These are phyloP conservation scores for Priceomyces melissophilus DNA, from an alignment of 805 yeast species.

Conservation along the genomic window DNA sequence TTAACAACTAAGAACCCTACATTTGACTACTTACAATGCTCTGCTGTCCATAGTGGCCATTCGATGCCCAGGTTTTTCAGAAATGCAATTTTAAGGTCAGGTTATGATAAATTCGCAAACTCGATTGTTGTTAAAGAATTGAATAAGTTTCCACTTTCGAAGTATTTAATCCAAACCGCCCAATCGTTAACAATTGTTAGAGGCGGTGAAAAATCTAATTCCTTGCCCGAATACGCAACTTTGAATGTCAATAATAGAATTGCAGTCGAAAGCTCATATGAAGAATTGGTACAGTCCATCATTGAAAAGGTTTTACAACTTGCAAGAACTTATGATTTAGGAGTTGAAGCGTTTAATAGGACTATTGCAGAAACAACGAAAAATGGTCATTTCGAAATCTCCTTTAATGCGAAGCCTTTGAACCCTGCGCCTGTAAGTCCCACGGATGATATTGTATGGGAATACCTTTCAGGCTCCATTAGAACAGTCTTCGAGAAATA, in stretches of 20 bases:
- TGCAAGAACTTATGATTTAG: conserved; percentile 26
- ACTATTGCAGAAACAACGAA: conserved; percentile 10
- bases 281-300: conserved; percentile 20
- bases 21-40: conserved; percentile 54
- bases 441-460: conserved; percentile 46
- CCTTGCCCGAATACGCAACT: conserved; percentile 33
- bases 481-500: conserved; percentile 60
- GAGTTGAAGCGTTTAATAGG: conserved; percentile 19
- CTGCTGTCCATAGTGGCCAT: conserved; percentile 48
- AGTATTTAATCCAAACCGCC: conserved; percentile 29
- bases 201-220: conserved; percentile 40
- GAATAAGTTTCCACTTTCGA: conserved; percentile 13
- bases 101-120: conserved; percentile 30
- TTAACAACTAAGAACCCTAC: conserved; percentile 59
- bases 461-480: conserved; percentile 56
- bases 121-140: conserved; percentile 17
- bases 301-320: conserved; percentile 17
- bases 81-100: conserved; percentile 34
- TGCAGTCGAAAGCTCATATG: conserved; percentile 26
- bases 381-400: conserved; percentile 14
- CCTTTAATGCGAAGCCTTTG: conserved; percentile 16
- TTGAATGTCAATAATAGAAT: conserved; percentile 34
- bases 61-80: conserved; percentile 18
- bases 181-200: conserved; percentile 31
- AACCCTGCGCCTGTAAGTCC: conserved; percentile 50